Percentiles rank a stretch among this genome's conserved stretches.
These are phyloP conservation scores for Blastobotrys muscicola DNA, from an alignment of 805 yeast genomes.

Conservation along the genomic window DNA sequence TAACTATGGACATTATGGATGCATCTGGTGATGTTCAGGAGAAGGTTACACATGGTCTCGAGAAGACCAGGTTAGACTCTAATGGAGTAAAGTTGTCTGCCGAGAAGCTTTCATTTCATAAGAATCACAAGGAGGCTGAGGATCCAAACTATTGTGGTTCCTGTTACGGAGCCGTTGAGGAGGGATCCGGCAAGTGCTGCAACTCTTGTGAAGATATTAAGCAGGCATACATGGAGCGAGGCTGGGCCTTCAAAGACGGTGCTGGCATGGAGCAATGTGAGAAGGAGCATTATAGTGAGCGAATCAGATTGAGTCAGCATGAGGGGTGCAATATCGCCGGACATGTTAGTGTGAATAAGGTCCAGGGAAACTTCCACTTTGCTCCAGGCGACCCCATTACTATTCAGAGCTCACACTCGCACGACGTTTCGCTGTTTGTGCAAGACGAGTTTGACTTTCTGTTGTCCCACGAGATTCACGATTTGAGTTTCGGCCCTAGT, in stretches of 20 bases:
- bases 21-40: constrained; percentile 75
- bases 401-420: constrained; percentile 54
- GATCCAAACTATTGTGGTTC: constrained; percentile 66
- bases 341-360: constrained; percentile 66
- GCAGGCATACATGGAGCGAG: constrained; percentile 61
- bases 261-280: constrained; percentile 83
- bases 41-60: constrained; percentile 65
- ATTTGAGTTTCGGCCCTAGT: constrained; percentile 68
- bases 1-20: constrained; percentile 83
- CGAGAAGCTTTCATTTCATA: not conserved
- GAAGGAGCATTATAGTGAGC: constrained; percentile 70
- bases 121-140: constrained; percentile 21
- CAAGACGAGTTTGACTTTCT: constrained; percentile 49
- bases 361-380: constrained; percentile 86
- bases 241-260: constrained; percentile 92
- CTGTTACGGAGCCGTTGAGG: constrained; percentile 78
- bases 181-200: constrained; percentile 46
- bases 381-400: constrained; percentile 82
- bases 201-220: constrained; percentile 76
- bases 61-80: constrained; percentile 51
- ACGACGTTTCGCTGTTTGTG: constrained; percentile 69
- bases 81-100: constrained; percentile 39
- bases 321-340: constrained; percentile 92
- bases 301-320: constrained; percentile 44
- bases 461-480: constrained; percentile 70